A percentile compares a stretch with the other conserved stretches of the same genome.
These are phyloP conservation scores for Trapa bicornis DNA, from an alignment of 345 rosid genomes.

Conservation along the genomic window DNA sequence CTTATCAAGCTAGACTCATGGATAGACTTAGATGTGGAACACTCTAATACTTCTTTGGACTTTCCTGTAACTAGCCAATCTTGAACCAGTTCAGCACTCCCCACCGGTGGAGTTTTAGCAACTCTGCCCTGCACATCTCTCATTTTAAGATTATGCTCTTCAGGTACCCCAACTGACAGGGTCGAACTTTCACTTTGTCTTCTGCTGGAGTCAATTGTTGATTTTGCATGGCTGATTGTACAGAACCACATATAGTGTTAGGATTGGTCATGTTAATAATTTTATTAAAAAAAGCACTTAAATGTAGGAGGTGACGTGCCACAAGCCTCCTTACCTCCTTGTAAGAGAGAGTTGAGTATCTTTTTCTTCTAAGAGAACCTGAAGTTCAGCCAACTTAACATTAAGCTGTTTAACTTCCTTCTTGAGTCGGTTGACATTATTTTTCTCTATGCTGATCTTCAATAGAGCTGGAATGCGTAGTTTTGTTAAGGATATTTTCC, in stretches of 20 bases:
- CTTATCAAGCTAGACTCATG: constrained; percentile 20
- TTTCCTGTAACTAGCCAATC: constrained; percentile 14
- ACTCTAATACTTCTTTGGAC: constrained; percentile 13
- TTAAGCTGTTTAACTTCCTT: constrained; percentile 51
- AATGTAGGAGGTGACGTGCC: constrained; percentile 1
- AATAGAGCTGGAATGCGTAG: constrained; percentile 55
- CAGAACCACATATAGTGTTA: constrained; percentile 2
- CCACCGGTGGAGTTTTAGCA: constrained; percentile 11
- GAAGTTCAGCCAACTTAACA: constrained; percentile 48
- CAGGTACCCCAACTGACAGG: constrained; percentile 21
- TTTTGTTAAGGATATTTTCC: constrained; percentile 29
- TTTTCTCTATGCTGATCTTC: constrained; percentile 51
- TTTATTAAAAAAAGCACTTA: neutral
- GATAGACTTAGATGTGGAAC: constrained; percentile 8
- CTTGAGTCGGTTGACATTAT: constrained; percentile 32
- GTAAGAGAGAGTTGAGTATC: constrained; percentile 32
- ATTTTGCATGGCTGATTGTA: constrained; percentile 20
- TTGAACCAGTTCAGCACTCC: constrained; percentile 17
- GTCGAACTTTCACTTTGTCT: constrained; percentile 19
- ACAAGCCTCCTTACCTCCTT: constrained; percentile 28
- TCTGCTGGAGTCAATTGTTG: constrained; percentile 14
- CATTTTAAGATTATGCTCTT: constrained; percentile 21
- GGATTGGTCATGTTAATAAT: constrained; percentile 1
- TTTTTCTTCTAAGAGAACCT: constrained; percentile 52
- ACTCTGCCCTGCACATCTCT: constrained; percentile 16